phyloP scores from a whole-genome alignment of 768 basidiomycete species.

The Hebeloma cylindrosporum region DNA sequence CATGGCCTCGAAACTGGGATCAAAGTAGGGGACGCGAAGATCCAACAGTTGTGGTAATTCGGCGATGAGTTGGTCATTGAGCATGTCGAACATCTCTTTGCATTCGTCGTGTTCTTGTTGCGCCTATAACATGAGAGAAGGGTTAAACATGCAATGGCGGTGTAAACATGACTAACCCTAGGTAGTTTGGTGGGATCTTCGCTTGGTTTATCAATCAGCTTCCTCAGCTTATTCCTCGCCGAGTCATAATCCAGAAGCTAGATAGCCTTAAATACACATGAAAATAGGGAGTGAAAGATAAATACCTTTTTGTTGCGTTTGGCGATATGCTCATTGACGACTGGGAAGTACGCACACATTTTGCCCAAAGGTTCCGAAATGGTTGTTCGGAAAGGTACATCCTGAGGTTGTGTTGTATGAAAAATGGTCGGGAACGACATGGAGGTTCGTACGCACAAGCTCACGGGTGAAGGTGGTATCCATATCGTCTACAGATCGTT shows the following conservation, averaged over 20 bases:
- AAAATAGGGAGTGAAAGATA: neutral
- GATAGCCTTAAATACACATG: neutral
- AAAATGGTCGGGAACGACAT: neutral
- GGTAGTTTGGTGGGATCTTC: conserved; percentile 93
- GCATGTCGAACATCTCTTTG: conserved; percentile 88
- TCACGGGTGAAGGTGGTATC: conserved; percentile 83
- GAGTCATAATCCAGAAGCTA: conserved; percentile 96
- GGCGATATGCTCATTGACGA: conserved; percentile 88
- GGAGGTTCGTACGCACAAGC: conserved; percentile 56
- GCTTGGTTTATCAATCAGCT: conserved; percentile 86
- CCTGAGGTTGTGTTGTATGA: conserved; percentile 47
- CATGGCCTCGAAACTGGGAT: conserved; percentile 99
- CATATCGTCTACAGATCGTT: conserved; percentile 90
- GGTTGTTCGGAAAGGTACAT: conserved; percentile 91
- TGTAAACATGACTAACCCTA: conserved; percentile 45
- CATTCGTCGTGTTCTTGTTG: conserved; percentile 96
- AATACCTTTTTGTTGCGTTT: conserved; percentile 96
- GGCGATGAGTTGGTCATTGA: conserved; percentile 88
- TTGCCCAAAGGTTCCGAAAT: conserved; percentile 95
- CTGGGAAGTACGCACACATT: conserved; percentile 93
- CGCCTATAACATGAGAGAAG: conserved; percentile 48
- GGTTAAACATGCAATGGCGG: neutral
- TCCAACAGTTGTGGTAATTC: conserved; percentile 94
- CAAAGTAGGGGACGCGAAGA: conserved; percentile 95
- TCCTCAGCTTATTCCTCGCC: conserved; percentile 85